Conservation (phyloP, 805 yeast genomes). For the Starmerella davenportii region DNA sequence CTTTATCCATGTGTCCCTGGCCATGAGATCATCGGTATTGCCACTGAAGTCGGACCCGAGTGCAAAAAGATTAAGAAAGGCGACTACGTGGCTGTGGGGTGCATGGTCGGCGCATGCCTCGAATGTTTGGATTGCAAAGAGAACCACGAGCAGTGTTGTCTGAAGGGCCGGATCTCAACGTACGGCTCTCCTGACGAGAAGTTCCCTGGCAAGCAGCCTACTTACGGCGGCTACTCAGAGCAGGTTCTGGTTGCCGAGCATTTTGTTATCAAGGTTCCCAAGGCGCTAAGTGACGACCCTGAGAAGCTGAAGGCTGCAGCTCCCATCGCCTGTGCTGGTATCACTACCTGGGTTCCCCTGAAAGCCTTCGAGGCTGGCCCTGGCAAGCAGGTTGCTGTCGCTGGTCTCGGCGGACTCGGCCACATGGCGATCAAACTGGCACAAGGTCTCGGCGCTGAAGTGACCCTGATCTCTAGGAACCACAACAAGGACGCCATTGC, state of each 20-base stretch:
- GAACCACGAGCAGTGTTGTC: conserved; percentile 43
- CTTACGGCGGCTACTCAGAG: conserved; percentile 32
- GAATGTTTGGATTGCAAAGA: conserved; percentile 41
- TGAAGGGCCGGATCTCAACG: conserved; percentile 29
- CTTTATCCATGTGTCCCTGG: conserved; percentile 30
- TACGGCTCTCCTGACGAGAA: conserved; percentile 32
- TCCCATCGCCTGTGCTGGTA: conserved; percentile 63
- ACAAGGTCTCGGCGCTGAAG: conserved; percentile 45
- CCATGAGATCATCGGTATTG: conserved; percentile 29
- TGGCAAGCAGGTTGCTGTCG: conserved; percentile 38
- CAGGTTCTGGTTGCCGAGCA: conserved; percentile 34
- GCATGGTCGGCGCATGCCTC: conserved; percentile 43
- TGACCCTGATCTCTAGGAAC: conserved; percentile 38
- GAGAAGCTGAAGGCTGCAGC: conserved; percentile 37
- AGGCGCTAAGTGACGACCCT: conserved; percentile 20
- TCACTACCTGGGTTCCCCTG: conserved; percentile 54
- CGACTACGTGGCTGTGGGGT: conserved; percentile 68
- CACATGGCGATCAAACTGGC: conserved; percentile 46
- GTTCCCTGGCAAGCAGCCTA: conserved; percentile 35
- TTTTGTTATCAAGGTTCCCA: conserved; percentile 49
- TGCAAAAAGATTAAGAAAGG: conserved; percentile 37
- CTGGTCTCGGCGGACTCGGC: conserved; percentile 54
- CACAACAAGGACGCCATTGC: conserved; percentile 36
- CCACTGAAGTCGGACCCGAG: conserved; percentile 37
- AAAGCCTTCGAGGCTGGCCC: conserved; percentile 30